These are phyloP conservation scores for Ceriops zippeliana DNA, from an alignment of 345 rosid genomes.

Conservation along the genomic window DNA sequence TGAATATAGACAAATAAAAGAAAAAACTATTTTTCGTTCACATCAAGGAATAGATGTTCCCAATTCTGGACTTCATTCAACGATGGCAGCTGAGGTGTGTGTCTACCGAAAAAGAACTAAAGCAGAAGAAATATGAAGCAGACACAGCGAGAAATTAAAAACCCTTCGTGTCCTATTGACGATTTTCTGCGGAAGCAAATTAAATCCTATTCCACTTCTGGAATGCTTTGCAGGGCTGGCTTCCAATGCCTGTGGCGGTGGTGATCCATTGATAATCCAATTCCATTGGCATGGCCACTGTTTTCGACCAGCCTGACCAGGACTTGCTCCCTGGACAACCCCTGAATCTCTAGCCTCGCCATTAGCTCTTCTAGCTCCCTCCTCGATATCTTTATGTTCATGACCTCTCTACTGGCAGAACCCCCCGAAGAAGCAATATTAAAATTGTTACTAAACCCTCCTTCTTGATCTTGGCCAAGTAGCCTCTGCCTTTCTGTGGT, in stretches of 20 bases:
- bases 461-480: background rate
- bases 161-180: no score
- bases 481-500: slow-evolving; percentile 17
- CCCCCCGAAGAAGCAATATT: slow-evolving; percentile 1
- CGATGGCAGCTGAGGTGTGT: no score
- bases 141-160: no score
- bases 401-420: slow-evolving; percentile 28
- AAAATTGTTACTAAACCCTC: slow-evolving; percentile 6
- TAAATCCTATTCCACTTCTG: slow-evolving; percentile 41
- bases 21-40: no score
- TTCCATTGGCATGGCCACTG: background rate
- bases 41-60: no score
- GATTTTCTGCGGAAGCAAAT: no score
- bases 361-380: slow-evolving; percentile 57
- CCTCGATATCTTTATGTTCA: slow-evolving; percentile 69
- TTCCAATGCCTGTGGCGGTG: slow-evolving; percentile 40
- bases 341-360: slow-evolving; percentile 37
- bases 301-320: slow-evolving; percentile 19
- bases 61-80: no score
- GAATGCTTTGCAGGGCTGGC: slow-evolving; percentile 69
- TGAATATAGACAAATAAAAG: no score
- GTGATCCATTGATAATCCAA: background rate
- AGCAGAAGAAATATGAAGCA: no score
- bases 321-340: slow-evolving; percentile 38
- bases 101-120: no score